Evolutionary conservation across 129 eudicot genomes (phyloP), one percentile per base, ranked within the genome.

Genomic region (Saussurea involucrata): DNA sequence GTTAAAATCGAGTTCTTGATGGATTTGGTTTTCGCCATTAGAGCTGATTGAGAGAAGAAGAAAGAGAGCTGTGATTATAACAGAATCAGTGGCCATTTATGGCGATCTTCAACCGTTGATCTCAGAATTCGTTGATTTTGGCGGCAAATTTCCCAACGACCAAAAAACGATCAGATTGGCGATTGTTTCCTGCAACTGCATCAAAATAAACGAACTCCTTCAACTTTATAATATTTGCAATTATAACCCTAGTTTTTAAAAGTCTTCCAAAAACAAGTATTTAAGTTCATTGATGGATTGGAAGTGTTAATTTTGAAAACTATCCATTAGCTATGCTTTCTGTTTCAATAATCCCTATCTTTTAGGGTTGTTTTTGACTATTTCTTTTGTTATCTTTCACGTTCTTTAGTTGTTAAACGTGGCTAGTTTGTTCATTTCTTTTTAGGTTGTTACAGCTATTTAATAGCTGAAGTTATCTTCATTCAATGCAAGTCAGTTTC

Each of bases 11-110:
- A 63, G 81, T 66, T 82, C 84, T 82, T 86, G 80, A 53, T 73
- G 76, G 74, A 78, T 77, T 79, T 90, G 29, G 81, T n/a, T 86
- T 76, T 86, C 74, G 82, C 89, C 90, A 86, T 90, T 71, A 40
- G 74, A 29, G 82, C 17, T 76, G 83, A 57, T 57, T 84, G 75
- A 31, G 40, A 13, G 78, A 67, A 6, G 18, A 46, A 61, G 44
- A 37, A 53, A 53, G n/a, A n/a, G 37, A 63, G 49, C 12, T 46
- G 57, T 18, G 46, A 28, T 10, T 18, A 18, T 53, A 83, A 83
- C 80, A 17, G 75, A 44, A 65, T 64, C 68, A 27, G 31, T 17
- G 55, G 69, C 73, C 36, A 53, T 31, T 77, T 34, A 71, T 71
- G 65, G 24, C 61, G 27, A 75, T 37, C 40, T 34, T 75, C 25